Evolutionary conservation across 768 basidiomycete species (phyloP), one percentile per base, ranked within the genome.

Genomic region (Lentinula edodes): DNA sequence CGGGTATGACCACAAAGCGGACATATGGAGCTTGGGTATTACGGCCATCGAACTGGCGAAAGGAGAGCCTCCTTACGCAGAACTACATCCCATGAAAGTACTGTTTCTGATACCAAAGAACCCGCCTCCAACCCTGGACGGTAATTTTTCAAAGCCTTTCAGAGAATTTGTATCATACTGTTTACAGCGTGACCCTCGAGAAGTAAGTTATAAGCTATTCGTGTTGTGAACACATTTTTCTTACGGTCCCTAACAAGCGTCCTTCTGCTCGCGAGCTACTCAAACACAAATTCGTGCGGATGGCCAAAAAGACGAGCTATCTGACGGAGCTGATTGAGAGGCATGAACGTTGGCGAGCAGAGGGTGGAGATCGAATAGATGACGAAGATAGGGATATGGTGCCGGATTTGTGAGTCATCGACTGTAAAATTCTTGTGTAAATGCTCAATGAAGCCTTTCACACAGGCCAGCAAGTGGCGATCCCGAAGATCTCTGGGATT

Each of bases 61-160:
- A 73, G 96, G 96, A 34, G 96, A 98, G 71, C 97, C 97, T 41
- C 97, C 97, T 2, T 98, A 98, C 69, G 96, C 97, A 1, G 96
- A 98, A 67, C 77, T 98, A 46, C 97, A 99, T 75, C 97, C 97
- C 5, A 98, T 99, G 97, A 98, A 98, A 83, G 96, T 92, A 60
- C 52, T 99, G 12, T 99, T 99, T 81, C 81, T 99, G 59, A 99
- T 99, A 61, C 97, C 97, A 15, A 98, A 98, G 80, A 98, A 98
- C 67, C 87, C 92, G 2, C 97, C 97, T 1, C 97, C 97, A 10
- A 83, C 83, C 20, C 78, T 99, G 46, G 97, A 98, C 63, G 89
- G 87, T 38, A 87, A 87, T 65, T 99, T 98, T 75, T 93, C 93
- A 2, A 93, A 92, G 69, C 82, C 90, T 5, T 99, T 99, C 78